Conservation (phyloP, 495 filamentous ascomycete genomes). For the Penicillium ochrochloron region DNA sequence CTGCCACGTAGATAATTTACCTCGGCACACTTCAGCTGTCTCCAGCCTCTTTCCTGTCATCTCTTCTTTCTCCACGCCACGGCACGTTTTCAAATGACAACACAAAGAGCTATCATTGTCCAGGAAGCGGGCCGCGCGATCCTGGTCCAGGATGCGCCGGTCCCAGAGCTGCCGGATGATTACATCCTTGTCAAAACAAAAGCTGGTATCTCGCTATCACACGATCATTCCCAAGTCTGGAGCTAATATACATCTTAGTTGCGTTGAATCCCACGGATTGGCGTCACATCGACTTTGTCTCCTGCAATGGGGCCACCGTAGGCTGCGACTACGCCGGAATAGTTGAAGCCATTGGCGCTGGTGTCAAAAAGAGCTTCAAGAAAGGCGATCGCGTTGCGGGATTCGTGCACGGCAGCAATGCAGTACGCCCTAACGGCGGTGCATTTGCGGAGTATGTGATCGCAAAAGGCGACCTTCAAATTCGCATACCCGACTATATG, state of each 20-base stretch:
- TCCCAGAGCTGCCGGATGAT: constrained; percentile 38
- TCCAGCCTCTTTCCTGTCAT: neutral
- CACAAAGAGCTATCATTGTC: constrained; percentile 25
- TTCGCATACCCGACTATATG: constrained; percentile 54
- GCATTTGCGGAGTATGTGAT: constrained; percentile 58
- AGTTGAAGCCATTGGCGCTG: constrained; percentile 55
- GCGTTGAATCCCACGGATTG: constrained; percentile 62
- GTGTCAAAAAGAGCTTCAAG: constrained; percentile 39
- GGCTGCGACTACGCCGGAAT: constrained; percentile 62
- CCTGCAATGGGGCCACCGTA: constrained; percentile 39
- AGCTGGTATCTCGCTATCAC: constrained; percentile 21
- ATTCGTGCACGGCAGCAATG: constrained; percentile 52
- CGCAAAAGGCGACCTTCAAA: constrained; percentile 54
- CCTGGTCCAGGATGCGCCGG: constrained; percentile 23
- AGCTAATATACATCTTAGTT: constrained; percentile 30
- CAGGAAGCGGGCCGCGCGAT: constrained; percentile 21
- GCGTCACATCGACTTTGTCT: constrained; percentile 49
- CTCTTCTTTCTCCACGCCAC: neutral
- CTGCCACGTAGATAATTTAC: constrained; percentile 11
- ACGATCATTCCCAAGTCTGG: neutral
- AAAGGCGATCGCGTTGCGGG: constrained; percentile 59
- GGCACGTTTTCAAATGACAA: constrained; percentile 16
- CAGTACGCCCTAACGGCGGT: constrained; percentile 49
- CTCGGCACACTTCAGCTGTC: constrained; percentile 1
- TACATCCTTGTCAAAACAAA: constrained; percentile 54